Evolutionary conservation across 371 early-diverging fungal species (phyloP), one percentile per base, ranked within the genome.

Genomic region (Rhizopus microsporus): DNA sequence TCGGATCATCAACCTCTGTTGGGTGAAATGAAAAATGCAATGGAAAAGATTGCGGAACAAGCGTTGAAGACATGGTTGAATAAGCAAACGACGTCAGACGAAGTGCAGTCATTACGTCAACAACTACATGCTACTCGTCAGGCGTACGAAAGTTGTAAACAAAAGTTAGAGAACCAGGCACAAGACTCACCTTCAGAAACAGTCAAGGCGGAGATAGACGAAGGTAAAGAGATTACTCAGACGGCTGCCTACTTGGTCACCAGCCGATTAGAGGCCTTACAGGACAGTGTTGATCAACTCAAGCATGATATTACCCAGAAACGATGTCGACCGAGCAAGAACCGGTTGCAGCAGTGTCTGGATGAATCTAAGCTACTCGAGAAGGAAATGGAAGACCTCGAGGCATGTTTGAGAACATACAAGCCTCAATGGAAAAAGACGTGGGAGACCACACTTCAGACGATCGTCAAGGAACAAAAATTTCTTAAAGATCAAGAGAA

Each of bases 391-490:
- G 56, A 69, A 2, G 68, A 67, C 23, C 76, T 90, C 2, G 35
- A 57, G 2, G 64, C 71, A 15, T 77, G 75, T 15, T 70, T 91
- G 16, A 71, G 80, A 45, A 64, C 75, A 10, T 65, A 80, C 9
- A 80, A 86, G 30, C 84, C 90, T 1, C 66, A 68, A 7, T 93
- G 93, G 93, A 92, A 91, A 64, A 81, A 78, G 68, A 84, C 86
- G 0, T 93, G 93, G 93, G 91, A 92, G 62, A 76, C 74, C 3
- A 90, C 91, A 71, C 68, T 93, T 32, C 88, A 92, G 57, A 81
- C 75, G n/a, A 89, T 93, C 54, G 82, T 92, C 32, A 80, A 84
- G 54, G 93, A 92, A 57, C 92, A 92, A 60, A 78, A 85, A 56
- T 85, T 88, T 58, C 72, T 90, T 55, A 92, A 88, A 59, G 89